Evolutionary conservation across 345 rosid genomes (phyloP), one percentile per base, ranked within the genome.

Genomic region (Pugionium cornutum): DNA sequence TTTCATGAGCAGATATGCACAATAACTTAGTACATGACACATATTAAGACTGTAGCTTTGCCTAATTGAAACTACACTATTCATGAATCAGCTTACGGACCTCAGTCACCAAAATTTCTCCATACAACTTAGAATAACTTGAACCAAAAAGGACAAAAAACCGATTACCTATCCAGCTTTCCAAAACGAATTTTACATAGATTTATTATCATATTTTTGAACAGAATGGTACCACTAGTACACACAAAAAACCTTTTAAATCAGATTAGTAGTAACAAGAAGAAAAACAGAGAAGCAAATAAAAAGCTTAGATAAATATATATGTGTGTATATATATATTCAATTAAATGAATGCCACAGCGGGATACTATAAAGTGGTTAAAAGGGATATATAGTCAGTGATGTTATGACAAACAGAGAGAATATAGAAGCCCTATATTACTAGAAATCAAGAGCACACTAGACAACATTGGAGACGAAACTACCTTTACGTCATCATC

Each of bases 401-500:
- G 36, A 40, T 67, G 73, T 41, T 61, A 60, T 46, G 53, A 31
- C 7, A 67, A 47, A 26, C 63, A 74, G 27, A 46, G 37, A 53
- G 47, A 44, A 36, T 7, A 7, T 9, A 46, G 35, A 53, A 34
- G 53, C 74, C 74, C 69, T 51, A 69, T 7, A 43, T 70, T 18
- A 18, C 18, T 18, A 18, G 18, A 18, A 18, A 18, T 66, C 73
- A 74, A 59, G 76, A 69, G 36, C 79, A 66, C 41, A 60, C 78
- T 57, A 50, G 64, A 64, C 69, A 78, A 72, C 74, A 64, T 62
- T 18, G 55, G 81, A 75, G 82, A 77, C 78, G 99, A 82, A 85
- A 76, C 99, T 95, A 95, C 99, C 97, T 91, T 94, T 81, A 91
- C 83, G 80, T 89, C 88, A 89, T 81, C 95, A 84, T 84, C 83